Percentiles rank a stretch among this genome's conserved stretches.
Conservation (phyloP, 2,329 filamentous ascomycete species). For the Phaeosphaeria sp. region DNA sequence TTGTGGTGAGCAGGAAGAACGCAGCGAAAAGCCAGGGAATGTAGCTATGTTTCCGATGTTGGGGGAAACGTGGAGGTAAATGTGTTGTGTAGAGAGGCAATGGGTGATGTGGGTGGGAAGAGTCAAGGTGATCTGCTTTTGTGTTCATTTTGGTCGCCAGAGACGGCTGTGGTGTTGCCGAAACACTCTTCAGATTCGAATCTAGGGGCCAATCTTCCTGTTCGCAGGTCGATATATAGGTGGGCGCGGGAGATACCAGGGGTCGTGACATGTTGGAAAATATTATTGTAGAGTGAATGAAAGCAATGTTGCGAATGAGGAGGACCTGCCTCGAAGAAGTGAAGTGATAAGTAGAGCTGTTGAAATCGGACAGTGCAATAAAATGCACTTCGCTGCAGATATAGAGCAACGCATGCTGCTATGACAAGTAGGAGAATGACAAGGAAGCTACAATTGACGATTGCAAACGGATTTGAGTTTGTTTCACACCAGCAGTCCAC, state of each 20-base stretch:
- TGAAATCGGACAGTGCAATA: not conserved
- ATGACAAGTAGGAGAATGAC: not conserved
- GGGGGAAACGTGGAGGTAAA: not conserved
- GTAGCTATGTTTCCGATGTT: constrained; percentile 12
- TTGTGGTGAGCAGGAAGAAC: constrained; percentile 28
- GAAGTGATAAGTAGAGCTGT: not conserved
- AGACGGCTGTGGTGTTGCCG: not conserved
- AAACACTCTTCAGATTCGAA: not conserved
- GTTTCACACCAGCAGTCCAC: not conserved
- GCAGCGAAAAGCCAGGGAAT: constrained; percentile 33
- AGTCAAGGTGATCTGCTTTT: constrained; percentile 12
- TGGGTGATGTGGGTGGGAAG: constrained; percentile 15
- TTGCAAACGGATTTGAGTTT: not conserved
- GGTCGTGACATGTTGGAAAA: not conserved
- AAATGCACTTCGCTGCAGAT: not conserved
- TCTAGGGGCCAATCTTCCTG: not conserved
- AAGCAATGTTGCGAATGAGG: constrained; percentile 14
- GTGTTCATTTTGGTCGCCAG: constrained; percentile 1
- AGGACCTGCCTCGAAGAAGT: constrained; percentile 6
- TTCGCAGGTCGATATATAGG: constrained; percentile 27
- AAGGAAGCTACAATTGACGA: not conserved
- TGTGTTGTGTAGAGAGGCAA: constrained; percentile 3
- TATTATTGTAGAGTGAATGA: not conserved
- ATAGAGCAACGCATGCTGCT: not conserved
- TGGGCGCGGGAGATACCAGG: constrained; percentile 28